phyloP scores from a whole-genome alignment of 2,329 filamentous ascomycete species.

The Elsinoe arachidis region DNA sequence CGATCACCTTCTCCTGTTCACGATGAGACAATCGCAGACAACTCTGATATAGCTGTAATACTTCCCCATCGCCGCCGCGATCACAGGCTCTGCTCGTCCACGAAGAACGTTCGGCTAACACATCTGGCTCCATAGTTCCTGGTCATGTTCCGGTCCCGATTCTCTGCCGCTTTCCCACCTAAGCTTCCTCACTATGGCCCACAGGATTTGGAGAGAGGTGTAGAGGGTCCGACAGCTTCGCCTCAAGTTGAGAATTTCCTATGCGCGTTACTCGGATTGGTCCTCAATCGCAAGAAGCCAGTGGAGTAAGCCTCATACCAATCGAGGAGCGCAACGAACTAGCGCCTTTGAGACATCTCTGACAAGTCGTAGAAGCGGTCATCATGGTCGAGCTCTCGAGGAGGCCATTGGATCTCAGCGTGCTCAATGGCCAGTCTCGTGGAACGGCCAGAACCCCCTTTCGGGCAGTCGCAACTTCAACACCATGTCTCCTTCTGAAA shows the following conservation, averaged over 20 bases:
- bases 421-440: slow-evolving; percentile 77
- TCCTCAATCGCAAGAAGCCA: slow-evolving; percentile 96
- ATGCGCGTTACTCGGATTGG: slow-evolving; percentile 77
- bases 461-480: slow-evolving; percentile 73
- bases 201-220: slow-evolving; percentile 85
- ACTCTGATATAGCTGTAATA: slow-evolving; percentile 85
- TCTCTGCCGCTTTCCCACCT: slow-evolving; percentile 79
- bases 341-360: neutral
- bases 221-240: slow-evolving; percentile 68
- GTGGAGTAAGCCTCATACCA: slow-evolving; percentile 63
- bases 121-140: slow-evolving; percentile 61
- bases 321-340: neutral
- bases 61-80: slow-evolving; percentile 14
- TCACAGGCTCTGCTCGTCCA: slow-evolving; percentile 18
- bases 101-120: slow-evolving; percentile 33
- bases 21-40: slow-evolving; percentile 82
- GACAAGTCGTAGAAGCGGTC: slow-evolving; percentile 58
- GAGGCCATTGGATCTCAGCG: slow-evolving; percentile 82
- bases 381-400: slow-evolving; percentile 87
- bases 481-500: slow-evolving; percentile 69
- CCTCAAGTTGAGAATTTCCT: slow-evolving; percentile 80
- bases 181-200: slow-evolving; percentile 84
- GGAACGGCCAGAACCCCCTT: slow-evolving; percentile 76
- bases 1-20: slow-evolving; percentile 81
- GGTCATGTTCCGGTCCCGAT: slow-evolving; percentile 94